Percentiles rank a stretch among this genome's conserved stretches.
Evolutionary conservation across 2,329 filamentous ascomycete species (phyloP).

Genomic region (Scedosporium apiospermum): DNA sequence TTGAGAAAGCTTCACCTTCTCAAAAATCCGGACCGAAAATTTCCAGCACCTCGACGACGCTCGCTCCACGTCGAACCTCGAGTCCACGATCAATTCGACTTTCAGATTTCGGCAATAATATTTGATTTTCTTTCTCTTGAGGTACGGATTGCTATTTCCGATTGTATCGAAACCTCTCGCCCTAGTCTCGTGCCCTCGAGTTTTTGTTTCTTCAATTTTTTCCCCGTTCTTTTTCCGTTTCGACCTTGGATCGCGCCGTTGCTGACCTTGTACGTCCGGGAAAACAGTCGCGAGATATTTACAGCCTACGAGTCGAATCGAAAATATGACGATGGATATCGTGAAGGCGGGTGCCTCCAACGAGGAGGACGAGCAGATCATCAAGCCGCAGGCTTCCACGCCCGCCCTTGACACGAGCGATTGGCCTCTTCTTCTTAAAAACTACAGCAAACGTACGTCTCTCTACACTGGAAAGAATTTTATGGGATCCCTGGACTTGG

Average conservation of each 20-base stretch:
- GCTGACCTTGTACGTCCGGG: not conserved
- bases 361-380: conserved; percentile 66
- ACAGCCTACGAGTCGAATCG: not conserved
- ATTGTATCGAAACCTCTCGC: not conserved
- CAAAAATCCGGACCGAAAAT: not conserved
- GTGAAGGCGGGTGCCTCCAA: conserved; percentile 45
- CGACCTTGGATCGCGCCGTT: not conserved
- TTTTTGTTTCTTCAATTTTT: conserved; percentile 10
- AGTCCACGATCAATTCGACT: conserved; percentile 14
- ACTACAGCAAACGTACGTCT: conserved; percentile 79
- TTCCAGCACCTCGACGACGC: not conserved
- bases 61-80: not conserved
- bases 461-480: not conserved
- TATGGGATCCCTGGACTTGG: not conserved
- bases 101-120: conserved; percentile 11
- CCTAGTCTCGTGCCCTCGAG: not conserved
- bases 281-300: not conserved
- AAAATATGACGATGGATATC: conserved; percentile 38
- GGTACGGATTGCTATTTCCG: not conserved
- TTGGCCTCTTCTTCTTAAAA: conserved; percentile 92
- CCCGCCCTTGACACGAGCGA: conserved; percentile 75
- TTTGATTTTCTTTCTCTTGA: not conserved
- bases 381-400: conserved; percentile 81
- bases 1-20: not conserved
- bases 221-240: conserved; percentile 11